phyloP scores from a whole-genome alignment of 1,139 yeast genomes.

The Pichia sp. region DNA sequence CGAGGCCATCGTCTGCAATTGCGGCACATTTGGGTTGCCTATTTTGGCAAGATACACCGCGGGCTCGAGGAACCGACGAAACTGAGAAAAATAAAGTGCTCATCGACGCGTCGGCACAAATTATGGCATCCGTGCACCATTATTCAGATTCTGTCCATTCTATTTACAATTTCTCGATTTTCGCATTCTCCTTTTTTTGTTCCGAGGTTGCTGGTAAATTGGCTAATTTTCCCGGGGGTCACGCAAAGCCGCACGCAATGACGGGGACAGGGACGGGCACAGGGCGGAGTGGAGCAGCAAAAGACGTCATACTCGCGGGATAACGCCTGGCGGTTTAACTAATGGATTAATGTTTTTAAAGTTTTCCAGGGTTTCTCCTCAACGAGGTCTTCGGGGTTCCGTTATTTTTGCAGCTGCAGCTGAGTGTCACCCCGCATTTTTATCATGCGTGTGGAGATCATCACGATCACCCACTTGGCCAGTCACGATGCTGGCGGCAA shows the following conservation, averaged over 20 bases:
- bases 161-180: too few relatives aligned
- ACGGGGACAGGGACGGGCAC: neutral
- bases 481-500: neutral
- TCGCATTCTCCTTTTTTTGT: too few relatives aligned
- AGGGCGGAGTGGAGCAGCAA: neutral
- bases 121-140: neutral
- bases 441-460: too few relatives aligned
- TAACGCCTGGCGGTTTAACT: too few relatives aligned
- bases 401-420: too few relatives aligned
- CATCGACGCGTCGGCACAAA: neutral
- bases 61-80: neutral
- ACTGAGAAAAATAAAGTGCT: neutral
- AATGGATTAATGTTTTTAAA: neutral
- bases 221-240: neutral
- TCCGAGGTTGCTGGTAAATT: neutral
- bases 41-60: neutral
- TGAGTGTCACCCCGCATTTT: too few relatives aligned
- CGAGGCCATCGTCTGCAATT: neutral
- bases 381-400: too few relatives aligned
- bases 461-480: too few relatives aligned
- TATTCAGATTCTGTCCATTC: too few relatives aligned
- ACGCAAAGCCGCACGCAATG: neutral
- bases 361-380: too few relatives aligned
- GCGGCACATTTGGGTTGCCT: neutral
- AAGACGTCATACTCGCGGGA: too few relatives aligned